Base-by-base conservation (phyloP, 768 basidiomycete species). In the Chalciporus sphaerocephalus region DNA sequence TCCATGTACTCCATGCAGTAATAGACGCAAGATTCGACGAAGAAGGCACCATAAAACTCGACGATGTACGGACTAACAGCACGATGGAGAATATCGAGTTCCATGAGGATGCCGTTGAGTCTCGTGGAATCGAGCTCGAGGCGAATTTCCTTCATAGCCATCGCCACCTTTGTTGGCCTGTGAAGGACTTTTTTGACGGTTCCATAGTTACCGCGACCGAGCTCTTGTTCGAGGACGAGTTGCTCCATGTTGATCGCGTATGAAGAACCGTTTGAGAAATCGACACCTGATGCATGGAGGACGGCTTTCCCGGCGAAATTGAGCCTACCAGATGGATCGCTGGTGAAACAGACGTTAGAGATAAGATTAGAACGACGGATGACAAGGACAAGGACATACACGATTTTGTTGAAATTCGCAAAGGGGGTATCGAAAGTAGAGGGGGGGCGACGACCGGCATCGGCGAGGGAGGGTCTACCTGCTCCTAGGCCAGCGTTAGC, bases 1-100 rank as follows among this genome's bases (percentile, higher is more conserved):
- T 99, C 95, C 96, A 99, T 99, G 69, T 85, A 91, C 73, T 99
- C 96, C 94, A 98, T 98, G 69, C 94, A 98, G 66, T 96, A 97
- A 69, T 99, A 97, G 18, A 99, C 96, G 65, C 95, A 99, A n/a
- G 91, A 91, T 63, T 99, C 96, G 67, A 96, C 93, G 68, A 96
- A 97, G 73, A 99, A 99, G 4, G 96, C 96, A 35, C 96, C 96
- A 62, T 95, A 98, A 57, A 99, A 99, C 50, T 98, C 96, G 58
- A 99, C 91, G 54, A 98, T 98, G 60, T 90, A 83, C 3, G 87
- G 88, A 8, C 87, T 83, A 35, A 85, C 78, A 3, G 94, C 94
- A 21, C 93, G 89, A 66, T 99, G 96, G 6, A 99, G 81, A 53
- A 99, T 87, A 62, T 99, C 95, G 43, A 99, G 87, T 61, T 99